These are phyloP conservation scores for Aureobasidium sp. DNA, from an alignment of 2,329 filamentous ascomycete genomes.

Conservation along the genomic window DNA sequence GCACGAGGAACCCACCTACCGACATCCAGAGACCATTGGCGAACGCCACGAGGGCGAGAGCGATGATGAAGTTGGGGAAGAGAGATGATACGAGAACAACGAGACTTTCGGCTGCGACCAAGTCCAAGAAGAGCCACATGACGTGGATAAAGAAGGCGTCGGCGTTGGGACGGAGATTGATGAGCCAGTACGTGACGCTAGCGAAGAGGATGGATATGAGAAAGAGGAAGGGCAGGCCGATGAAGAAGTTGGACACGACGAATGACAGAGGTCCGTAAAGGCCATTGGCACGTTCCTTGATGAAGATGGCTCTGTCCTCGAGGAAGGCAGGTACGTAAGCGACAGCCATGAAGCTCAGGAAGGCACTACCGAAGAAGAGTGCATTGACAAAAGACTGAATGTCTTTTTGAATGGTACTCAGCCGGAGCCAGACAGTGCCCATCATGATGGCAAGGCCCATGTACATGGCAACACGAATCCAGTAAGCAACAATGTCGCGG, in stretches of 20 bases:
- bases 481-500: slow-evolving; percentile 72
- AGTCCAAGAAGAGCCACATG: slow-evolving; percentile 77
- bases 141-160: slow-evolving; percentile 66
- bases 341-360: slow-evolving; percentile 47
- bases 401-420: slow-evolving; percentile 56
- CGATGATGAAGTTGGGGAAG: slow-evolving; percentile 68
- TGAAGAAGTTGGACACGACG: slow-evolving; percentile 67
- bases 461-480: slow-evolving; percentile 74
- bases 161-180: slow-evolving; percentile 59
- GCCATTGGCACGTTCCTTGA: slow-evolving; percentile 71
- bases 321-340: slow-evolving; percentile 77
- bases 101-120: slow-evolving; percentile 71
- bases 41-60: slow-evolving; percentile 70
- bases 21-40: slow-evolving; percentile 84
- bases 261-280: slow-evolving; percentile 65
- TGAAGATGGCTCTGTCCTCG: slow-evolving; percentile 62
- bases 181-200: slow-evolving; percentile 67
- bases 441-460: slow-evolving; percentile 69
- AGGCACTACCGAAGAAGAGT: slow-evolving; percentile 47
- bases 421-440: slow-evolving; percentile 77
- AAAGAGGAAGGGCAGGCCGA: slow-evolving; percentile 72
- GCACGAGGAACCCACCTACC: slow-evolving; percentile 71
- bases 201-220: slow-evolving; percentile 68
- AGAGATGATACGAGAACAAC: slow-evolving; percentile 66
- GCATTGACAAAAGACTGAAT: slow-evolving; percentile 76